A percentile compares a stretch with the other conserved stretches of the same genome.
Conservation (phyloP, 345 rosid species). For the Eucalyptus erythrocorys region DNA sequence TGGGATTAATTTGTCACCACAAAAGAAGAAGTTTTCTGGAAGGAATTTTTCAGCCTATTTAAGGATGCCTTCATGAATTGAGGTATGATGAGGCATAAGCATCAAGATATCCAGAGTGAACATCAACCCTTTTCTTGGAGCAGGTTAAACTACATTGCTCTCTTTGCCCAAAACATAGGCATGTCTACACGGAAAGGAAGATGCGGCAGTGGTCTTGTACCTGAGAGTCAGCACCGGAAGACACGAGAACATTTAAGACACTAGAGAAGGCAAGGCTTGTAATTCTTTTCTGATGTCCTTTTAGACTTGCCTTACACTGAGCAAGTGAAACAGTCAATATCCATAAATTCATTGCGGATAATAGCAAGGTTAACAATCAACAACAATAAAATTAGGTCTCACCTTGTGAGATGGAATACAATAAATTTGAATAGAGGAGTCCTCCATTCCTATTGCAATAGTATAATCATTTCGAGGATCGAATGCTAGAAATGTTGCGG, state of each 20-base stretch:
- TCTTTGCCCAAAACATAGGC: not conserved
- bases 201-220: not conserved
- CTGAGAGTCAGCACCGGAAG: conserved; percentile 83
- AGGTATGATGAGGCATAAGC: not conserved
- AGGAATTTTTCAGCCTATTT: not conserved
- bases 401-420: conserved; percentile 63
- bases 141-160: not conserved
- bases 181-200: not conserved
- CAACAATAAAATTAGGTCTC: not conserved
- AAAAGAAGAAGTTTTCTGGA: not conserved
- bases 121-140: not conserved
- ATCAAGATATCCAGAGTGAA: not conserved
- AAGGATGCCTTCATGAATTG: not conserved
- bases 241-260: conserved; percentile 53
- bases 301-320: conserved; percentile 59
- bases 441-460: conserved; percentile 88
- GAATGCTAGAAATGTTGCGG: conserved; percentile 81
- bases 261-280: conserved; percentile 87
- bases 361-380: not conserved
- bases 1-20: not conserved
- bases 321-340: not conserved
- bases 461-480: conserved; percentile 60
- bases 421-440: conserved; percentile 56
- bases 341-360: not conserved
- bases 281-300: conserved; percentile 74